Percentiles rank a stretch among this genome's conserved stretches.
phyloP scores from a whole-genome alignment of 2,329 filamentous ascomycete species.

The Elsinoe necatrix region DNA sequence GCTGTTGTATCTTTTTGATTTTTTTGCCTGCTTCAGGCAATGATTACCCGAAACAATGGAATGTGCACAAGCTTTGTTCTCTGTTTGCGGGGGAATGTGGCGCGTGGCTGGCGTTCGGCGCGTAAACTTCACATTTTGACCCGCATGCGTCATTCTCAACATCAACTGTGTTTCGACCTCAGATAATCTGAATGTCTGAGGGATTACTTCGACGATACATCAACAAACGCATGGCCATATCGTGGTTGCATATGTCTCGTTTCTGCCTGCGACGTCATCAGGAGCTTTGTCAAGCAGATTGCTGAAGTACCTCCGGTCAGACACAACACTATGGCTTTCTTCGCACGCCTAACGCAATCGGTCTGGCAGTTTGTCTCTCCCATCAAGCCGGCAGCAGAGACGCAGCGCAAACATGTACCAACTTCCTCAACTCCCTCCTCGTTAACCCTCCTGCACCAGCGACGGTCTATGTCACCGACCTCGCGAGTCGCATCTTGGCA shows the following conservation, averaged over 20 bases:
- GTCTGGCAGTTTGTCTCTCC: constrained; percentile 10
- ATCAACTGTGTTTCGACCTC: not conserved
- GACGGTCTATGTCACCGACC: not conserved
- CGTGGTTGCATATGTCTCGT: not conserved
- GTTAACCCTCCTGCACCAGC: not conserved
- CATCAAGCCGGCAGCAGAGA: not conserved
- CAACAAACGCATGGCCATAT: not conserved
- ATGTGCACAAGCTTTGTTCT: not conserved
- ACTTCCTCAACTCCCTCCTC: not conserved
- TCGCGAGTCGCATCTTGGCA: constrained; percentile 7
- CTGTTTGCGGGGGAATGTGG: not conserved
- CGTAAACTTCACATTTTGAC: not conserved
- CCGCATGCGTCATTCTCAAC: constrained; percentile 5
- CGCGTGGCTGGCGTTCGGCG: constrained; percentile 2
- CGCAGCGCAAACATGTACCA: not conserved
- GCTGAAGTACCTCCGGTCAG: not conserved
- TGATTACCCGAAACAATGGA: not conserved
- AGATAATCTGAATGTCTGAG: not conserved
- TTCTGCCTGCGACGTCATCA: not conserved
- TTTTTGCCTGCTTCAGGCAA: not conserved
- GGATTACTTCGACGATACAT: not conserved
- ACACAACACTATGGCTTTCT: not conserved
- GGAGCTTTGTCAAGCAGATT: not conserved
- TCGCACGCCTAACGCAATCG: constrained; percentile 1
- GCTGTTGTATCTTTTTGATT: too few species aligned